Base-by-base conservation (phyloP, 2,329 filamentous ascomycete species). In the Ophiocordyceps robertsii region DNA sequence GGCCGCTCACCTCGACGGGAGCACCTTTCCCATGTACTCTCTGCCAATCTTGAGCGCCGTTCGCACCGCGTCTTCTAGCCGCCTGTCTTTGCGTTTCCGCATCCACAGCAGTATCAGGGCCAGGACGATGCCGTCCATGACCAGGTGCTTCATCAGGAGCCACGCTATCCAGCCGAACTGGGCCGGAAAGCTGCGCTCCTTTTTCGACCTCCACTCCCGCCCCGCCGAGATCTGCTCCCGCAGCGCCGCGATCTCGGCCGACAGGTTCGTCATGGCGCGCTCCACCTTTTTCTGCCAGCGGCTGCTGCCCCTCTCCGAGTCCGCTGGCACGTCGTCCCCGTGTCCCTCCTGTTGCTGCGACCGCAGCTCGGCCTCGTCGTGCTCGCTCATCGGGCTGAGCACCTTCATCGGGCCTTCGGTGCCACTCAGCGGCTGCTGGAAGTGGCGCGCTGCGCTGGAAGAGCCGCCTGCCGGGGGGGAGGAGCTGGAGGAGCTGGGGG, bases 171-270 rank as follows among this genome's bases (percentile, higher is more conserved):
- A 86, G 37, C 75, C 68, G 1, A 82, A 39, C 85, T 86, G 93
- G 1, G 79, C 72, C 39, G 77, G 71, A 21, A 84, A 60, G 42
- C 75, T 80, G 47, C 75, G 75, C 47, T 76, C 74, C 50, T 73
- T 80, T 50, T 75, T 75, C 16, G 76, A 73, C 47, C 76, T 75
- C 65, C 83, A 83, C 50, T 90, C 76, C 12, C 84, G 72, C 0
- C 85, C 80, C 0, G 78, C 75, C 42, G 87, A 82, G 51, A 96
- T 82, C 57, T 96, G 89, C 62, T 98, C 92, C 31, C 92, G 76
- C 47, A 96, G 64, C 1, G 92, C 92, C 1, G 92, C 89, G 29
- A 98, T 78, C 63, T 98, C 92, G 14, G 88, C 84, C 6, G 89
- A 94, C 65, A 96, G 80, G 52, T 88, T 85, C 43, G 90, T 85